Evolutionary conservation across 768 basidiomycete genomes (phyloP).

Genomic region (Multifurca ochricompacta): DNA sequence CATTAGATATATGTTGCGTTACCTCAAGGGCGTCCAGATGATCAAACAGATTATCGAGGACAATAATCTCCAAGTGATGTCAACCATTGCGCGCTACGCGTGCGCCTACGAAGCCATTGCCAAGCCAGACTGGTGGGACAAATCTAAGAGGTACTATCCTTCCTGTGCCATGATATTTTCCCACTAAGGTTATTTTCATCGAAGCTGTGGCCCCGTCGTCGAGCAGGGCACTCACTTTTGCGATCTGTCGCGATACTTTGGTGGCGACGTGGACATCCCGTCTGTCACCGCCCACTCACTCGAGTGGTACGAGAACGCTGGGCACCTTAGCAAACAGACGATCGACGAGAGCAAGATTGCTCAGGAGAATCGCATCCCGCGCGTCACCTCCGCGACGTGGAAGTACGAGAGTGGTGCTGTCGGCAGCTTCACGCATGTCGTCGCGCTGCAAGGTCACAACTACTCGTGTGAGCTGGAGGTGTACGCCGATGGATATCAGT

Average conservation of each 20-base stretch:
- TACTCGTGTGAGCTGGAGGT: slow-evolving; percentile 95
- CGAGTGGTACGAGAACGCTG: slow-evolving; percentile 88
- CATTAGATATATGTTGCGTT: slow-evolving; percentile 85
- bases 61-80: slow-evolving; percentile 92
- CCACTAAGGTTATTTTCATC: background rate
- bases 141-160: slow-evolving; percentile 61
- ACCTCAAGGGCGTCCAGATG: slow-evolving; percentile 88
- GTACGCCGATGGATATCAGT: slow-evolving; percentile 85
- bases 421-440: slow-evolving; percentile 84
- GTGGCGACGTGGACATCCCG: slow-evolving; percentile 86
- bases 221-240: slow-evolving; percentile 97
- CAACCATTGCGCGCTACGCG: slow-evolving; percentile 91
- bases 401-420: slow-evolving; percentile 96
- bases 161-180: background rate
- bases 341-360: slow-evolving; percentile 82
- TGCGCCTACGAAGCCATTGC: slow-evolving; percentile 75
- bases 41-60: slow-evolving; percentile 96
- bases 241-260: slow-evolving; percentile 94
- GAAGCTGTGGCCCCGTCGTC: slow-evolving; percentile 70
- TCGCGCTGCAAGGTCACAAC: slow-evolving; percentile 84
- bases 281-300: slow-evolving; percentile 79
- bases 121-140: slow-evolving; percentile 92
- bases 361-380: slow-evolving; percentile 86
- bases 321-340: slow-evolving; percentile 67
- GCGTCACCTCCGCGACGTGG: slow-evolving; percentile 90